Evolutionary conservation across 2,329 filamentous ascomycete genomes (phyloP).

Genomic region (Aspergillus tubingensis): DNA sequence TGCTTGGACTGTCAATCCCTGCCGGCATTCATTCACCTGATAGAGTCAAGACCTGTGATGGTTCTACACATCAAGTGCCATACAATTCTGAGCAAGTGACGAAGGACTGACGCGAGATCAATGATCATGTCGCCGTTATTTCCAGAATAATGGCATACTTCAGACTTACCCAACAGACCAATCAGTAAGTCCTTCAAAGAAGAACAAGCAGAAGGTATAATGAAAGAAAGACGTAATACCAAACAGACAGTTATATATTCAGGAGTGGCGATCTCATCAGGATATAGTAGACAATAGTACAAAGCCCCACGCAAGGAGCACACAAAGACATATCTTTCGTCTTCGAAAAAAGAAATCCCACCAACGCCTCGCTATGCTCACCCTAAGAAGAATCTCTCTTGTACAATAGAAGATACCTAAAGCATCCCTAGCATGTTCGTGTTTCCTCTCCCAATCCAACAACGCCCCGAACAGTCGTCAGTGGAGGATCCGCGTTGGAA

Average conservation of each 20-base stretch:
- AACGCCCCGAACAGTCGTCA: conserved; percentile 1
- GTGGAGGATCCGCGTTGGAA: not conserved
- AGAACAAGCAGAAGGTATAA: no score
- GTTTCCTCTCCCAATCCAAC: conserved; percentile 7
- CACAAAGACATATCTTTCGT: conserved; percentile 19
- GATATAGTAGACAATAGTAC: conserved; percentile 42
- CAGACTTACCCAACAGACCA: no score
- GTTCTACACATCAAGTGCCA: no score
- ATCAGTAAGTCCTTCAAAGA: no score
- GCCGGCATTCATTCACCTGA: no score
- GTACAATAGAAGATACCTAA: conserved; percentile 19
- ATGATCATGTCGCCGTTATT: no score
- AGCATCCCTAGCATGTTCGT: conserved; percentile 4
- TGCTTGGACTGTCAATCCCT: no score
- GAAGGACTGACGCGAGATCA: no score
- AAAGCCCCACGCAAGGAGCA: conserved; percentile 57
- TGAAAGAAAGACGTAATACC: not conserved
- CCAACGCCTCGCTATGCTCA: conserved; percentile 46
- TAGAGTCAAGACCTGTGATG: no score
- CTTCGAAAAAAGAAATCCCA: conserved; percentile 29
- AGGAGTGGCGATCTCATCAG: conserved; percentile 68
- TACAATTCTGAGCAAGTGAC: no score
- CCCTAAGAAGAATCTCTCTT: conserved; percentile 32
- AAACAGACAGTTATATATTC: conserved; percentile 20
- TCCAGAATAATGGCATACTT: no score